Conservation (phyloP, 2,329 filamentous ascomycete genomes). For the Aulographum hederae region DNA sequence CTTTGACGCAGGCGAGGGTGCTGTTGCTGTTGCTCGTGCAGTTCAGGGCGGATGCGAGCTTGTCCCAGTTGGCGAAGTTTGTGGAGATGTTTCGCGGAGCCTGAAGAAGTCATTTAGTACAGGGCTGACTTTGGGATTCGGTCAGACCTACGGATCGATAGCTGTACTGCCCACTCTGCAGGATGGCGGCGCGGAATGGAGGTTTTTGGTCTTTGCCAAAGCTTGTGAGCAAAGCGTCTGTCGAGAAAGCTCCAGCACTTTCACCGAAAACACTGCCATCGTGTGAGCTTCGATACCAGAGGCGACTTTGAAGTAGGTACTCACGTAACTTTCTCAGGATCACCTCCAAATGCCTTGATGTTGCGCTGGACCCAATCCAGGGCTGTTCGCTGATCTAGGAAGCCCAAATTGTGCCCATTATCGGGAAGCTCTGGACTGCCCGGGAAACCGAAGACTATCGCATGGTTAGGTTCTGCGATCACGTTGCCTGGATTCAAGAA, state of each 20-base stretch:
- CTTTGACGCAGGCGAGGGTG: constrained; percentile 10
- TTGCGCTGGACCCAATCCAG: constrained; percentile 20
- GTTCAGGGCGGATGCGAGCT: constrained; percentile 6
- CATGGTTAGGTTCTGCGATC: not conserved
- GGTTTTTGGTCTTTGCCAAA: constrained; percentile 9
- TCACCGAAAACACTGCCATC: constrained; percentile 3
- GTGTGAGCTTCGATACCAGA: constrained; percentile 1
- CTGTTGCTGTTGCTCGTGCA: not conserved
- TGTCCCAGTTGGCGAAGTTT: constrained; percentile 9
- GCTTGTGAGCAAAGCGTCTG: constrained; percentile 15
- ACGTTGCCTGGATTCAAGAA: not conserved
- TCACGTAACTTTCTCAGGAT: constrained; percentile 17
- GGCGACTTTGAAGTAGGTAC: constrained; percentile 2
- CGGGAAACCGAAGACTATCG: constrained; percentile 22
- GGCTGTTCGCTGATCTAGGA: constrained; percentile 17
- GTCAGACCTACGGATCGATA: too few species aligned
- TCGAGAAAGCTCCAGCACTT: constrained; percentile 12
- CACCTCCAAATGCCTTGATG: constrained; percentile 18
- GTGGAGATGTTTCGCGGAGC: constrained; percentile 1
- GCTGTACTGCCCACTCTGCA: constrained; percentile 12
- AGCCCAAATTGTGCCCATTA: constrained; percentile 15
- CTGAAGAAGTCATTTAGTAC: constrained; percentile 5
- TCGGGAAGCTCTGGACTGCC: constrained; percentile 16
- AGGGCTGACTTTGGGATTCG: too few species aligned
- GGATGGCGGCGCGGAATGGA: constrained; percentile 16